A percentile compares a stretch with the other conserved stretches of the same genome.
Conservation (phyloP, 768 basidiomycete species). For the Jaapia argillacea region DNA sequence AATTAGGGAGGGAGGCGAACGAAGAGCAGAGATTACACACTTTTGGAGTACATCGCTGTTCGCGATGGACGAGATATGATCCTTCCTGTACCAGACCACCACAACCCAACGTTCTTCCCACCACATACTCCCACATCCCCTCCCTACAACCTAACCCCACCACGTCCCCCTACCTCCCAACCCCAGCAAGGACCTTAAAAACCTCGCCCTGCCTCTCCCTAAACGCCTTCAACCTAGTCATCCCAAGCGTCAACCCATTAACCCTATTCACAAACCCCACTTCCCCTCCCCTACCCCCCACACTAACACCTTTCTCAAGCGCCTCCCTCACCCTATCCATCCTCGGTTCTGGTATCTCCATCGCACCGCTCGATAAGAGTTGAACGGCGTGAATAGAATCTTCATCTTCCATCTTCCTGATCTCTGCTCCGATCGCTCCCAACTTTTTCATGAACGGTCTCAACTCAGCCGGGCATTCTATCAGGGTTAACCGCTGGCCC, state of each 20-base stretch:
- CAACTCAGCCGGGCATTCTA: slow-evolving; percentile 51
- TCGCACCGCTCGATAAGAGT: slow-evolving; percentile 21
- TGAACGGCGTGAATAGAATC: slow-evolving; percentile 46
- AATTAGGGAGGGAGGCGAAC: no score
- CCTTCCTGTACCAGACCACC: no score
- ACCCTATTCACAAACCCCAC: slow-evolving; percentile 70
- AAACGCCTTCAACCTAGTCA: slow-evolving; percentile 70
- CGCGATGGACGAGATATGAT: no score
- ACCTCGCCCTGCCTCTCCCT: no score
- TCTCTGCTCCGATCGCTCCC: slow-evolving; percentile 39
- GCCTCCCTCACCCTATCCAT: slow-evolving; percentile 52
- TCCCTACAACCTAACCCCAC: no score
- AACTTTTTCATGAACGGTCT: slow-evolving; percentile 67
- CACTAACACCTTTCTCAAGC: slow-evolving; percentile 50
- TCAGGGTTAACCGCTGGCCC: slow-evolving; percentile 43
- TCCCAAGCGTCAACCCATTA: slow-evolving; percentile 59
- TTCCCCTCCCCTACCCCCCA: slow-evolving; percentile 20
- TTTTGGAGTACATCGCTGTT: no score
- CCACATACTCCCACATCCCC: no score
- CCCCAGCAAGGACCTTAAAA: no score
- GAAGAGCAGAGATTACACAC: no score
- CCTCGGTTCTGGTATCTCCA: slow-evolving; percentile 30
- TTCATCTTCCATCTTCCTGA: slow-evolving; percentile 37
- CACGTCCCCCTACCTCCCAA: no score
- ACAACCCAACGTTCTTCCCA: no score